A percentile compares a stretch with the other conserved stretches of the same genome.
phyloP scores from a whole-genome alignment of 2,329 filamentous ascomycete species.

The Botrytis sinoallii region DNA sequence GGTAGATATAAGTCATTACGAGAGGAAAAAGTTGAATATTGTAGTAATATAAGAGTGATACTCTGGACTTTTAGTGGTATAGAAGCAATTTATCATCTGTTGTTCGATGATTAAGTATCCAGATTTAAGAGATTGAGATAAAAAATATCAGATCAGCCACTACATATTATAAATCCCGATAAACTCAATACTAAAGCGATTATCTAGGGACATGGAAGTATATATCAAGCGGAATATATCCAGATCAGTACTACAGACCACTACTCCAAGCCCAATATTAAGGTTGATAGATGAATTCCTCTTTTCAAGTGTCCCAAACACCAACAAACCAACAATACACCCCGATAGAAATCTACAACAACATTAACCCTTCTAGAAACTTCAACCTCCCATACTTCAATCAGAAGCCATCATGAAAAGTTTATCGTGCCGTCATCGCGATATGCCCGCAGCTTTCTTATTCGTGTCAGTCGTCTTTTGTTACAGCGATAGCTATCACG shows the following conservation, averaged over 20 bases:
- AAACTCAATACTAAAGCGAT: neutral
- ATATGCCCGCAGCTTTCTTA: neutral
- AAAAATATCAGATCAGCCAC: too few relatives aligned
- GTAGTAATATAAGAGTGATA: too few relatives aligned
- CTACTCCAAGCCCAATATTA: neutral
- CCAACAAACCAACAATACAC: neutral
- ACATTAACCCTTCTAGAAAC: neutral
- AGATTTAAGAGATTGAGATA: too few relatives aligned
- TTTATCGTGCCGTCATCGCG: neutral
- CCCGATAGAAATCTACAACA: accelerated
- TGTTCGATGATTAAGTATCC: too few relatives aligned
- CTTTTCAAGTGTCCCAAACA: neutral
- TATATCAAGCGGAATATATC: neutral
- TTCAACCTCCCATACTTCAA: neutral
- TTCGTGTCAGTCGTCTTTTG: neutral
- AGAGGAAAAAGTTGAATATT: too few relatives aligned
- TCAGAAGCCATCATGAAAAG: neutral
- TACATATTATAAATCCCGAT: neutral
- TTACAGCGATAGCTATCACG: neutral
- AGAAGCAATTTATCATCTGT: too few relatives aligned
- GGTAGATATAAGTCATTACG: too few relatives aligned
- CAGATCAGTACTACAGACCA: too few relatives aligned
- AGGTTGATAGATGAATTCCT: neutral
- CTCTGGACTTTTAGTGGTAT: too few relatives aligned
- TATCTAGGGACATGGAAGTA: neutral